These are phyloP conservation scores for Saccharomyces paradoxus DNA, from an alignment of 805 yeast genomes.

Conservation along the genomic window DNA sequence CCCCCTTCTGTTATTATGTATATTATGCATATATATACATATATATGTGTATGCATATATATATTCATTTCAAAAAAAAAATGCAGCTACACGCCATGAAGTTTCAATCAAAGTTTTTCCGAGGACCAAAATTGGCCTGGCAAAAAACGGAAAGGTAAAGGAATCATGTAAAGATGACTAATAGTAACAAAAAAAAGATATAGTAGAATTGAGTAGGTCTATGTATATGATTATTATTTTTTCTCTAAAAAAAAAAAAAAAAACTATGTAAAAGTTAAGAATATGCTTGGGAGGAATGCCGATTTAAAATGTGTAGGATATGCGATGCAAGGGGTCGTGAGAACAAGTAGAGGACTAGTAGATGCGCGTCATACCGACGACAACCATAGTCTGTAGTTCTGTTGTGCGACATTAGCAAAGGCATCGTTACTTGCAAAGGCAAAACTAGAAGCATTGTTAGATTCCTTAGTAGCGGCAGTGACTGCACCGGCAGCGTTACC, in stretches of 20 bases:
- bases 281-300: neutral
- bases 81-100: neutral
- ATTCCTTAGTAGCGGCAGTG: neutral
- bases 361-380: slow-evolving; percentile 9
- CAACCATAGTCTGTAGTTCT: slow-evolving; percentile 25
- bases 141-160: neutral
- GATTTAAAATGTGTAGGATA: neutral
- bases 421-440: slow-evolving; percentile 4
- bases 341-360: neutral
- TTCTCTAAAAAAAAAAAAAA: neutral
- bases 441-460: neutral
- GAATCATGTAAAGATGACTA: neutral
- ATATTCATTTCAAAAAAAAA: neutral
- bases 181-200: neutral
- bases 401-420: slow-evolving; percentile 22
- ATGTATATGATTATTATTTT: neutral
- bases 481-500: neutral
- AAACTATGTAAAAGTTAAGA: neutral
- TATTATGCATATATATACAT: neutral
- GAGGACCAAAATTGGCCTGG: neutral
- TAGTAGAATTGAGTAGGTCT: neutral
- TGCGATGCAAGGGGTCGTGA: neutral
- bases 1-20: neutral
- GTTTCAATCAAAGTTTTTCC: neutral
- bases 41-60: neutral